Conservation (phyloP, 352 stramenopile species). For the Phytopythium chamaehyphon region DNA sequence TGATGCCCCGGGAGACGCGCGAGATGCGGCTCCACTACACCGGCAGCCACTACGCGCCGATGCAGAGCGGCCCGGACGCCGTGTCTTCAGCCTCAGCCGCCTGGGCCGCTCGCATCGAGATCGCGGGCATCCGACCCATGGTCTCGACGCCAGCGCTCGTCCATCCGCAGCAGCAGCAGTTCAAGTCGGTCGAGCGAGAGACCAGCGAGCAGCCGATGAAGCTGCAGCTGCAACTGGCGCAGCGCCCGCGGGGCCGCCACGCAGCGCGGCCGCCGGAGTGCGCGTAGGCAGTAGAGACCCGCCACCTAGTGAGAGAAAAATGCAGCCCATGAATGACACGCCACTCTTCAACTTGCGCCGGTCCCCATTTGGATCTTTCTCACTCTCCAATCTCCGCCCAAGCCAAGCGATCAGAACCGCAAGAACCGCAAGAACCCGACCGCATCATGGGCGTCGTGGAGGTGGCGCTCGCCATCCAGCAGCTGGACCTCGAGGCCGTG, state of each 20-base stretch:
- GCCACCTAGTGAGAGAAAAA: no score
- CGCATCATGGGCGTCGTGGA: slow-evolving; percentile 1
- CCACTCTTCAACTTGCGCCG: no score
- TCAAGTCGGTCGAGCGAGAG: neutral
- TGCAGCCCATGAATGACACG: no score
- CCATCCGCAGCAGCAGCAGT: neutral
- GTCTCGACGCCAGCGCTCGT: neutral
- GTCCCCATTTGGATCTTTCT: no score
- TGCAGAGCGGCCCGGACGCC: slow-evolving; percentile 15
- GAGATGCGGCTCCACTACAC: slow-evolving; percentile 40
- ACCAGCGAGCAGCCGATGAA: no score
- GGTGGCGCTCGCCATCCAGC: neutral
- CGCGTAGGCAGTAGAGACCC: no score
- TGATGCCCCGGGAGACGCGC: slow-evolving; percentile 40
- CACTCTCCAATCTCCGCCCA: no score
- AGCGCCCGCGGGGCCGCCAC: no score
- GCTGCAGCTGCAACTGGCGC: no score
- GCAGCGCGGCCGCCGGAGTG: no score
- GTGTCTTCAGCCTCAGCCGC: slow-evolving; percentile 12
- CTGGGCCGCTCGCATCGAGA: slow-evolving; percentile 55
- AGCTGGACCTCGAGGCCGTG: neutral
- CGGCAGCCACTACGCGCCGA: slow-evolving; percentile 32
- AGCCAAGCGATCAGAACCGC: no score
- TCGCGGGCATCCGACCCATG: slow-evolving; percentile 37
- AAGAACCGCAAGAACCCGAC: neutral